Percentiles rank a stretch among this genome's conserved stretches.
These are phyloP conservation scores for Pseudogymnoascus sp. DNA, from an alignment of 2,329 filamentous ascomycete species.

Conservation along the genomic window DNA sequence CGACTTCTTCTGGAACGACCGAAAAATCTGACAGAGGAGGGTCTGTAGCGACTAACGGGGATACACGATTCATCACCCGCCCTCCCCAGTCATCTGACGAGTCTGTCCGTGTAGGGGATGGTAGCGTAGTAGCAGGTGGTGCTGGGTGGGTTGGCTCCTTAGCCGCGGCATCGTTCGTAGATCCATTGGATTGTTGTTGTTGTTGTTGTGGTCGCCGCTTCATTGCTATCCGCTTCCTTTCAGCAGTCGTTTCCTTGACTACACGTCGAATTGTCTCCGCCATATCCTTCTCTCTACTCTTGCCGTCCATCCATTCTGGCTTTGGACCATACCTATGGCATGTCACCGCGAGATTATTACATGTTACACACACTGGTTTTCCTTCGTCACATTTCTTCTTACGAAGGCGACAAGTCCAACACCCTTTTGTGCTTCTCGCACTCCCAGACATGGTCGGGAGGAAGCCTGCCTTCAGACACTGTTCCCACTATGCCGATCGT, in stretches of 20 bases:
- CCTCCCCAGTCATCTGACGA: not conserved
- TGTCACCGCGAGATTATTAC: conserved; percentile 25
- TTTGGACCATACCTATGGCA: conserved; percentile 14
- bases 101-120: not conserved
- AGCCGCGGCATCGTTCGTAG: not conserved
- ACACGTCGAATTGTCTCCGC: conserved; percentile 47
- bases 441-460: not conserved
- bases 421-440: conserved; percentile 36
- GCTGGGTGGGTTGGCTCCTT: not conserved
- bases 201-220: not conserved
- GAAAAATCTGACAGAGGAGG: not conserved
- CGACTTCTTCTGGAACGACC: not conserved
- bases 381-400: conserved; percentile 63
- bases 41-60: not conserved
- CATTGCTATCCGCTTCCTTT: conserved; percentile 19
- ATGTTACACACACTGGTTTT: conserved; percentile 52
- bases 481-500: not conserved
- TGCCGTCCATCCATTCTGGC: conserved; percentile 16
- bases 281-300: conserved; percentile 39
- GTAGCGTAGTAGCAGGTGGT: not conserved
- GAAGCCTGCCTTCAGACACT: not conserved
- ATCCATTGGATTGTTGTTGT: conserved; percentile 1
- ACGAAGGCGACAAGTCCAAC: conserved; percentile 59
- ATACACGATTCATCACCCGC: not conserved
- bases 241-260: conserved; percentile 47